Base-by-base conservation (phyloP, 1,284 basidiomycete species). In the Ustilago loliicola region DNA sequence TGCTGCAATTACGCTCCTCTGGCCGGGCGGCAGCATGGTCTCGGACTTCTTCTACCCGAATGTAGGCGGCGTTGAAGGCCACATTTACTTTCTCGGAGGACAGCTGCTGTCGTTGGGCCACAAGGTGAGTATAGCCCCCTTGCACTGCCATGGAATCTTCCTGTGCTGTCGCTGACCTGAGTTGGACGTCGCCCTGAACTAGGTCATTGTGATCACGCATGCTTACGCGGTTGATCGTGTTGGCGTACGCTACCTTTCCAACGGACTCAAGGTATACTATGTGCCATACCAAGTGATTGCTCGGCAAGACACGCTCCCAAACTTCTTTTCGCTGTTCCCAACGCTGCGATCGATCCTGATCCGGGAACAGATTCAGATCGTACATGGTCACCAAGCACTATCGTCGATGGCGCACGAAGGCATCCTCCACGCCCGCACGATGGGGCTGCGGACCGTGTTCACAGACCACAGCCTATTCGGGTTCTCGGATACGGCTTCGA, bases 381-480 rank as follows among this genome's bases (percentile, higher is more conserved):
- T 99, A 1, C 97, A 99, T 81, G 94, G 93, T 0, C 97, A 99
- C 80, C 96, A 94, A 2, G 92, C 93, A 53, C 89, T 99, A 2
- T 94, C 93, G 1, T 92, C 93, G 0, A 89, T 98, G 57, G 96
- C 93, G 0, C 94, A 98, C 82, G 97, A 99, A 88, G 94, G 91
- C 11, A 92, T 98, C 64, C 87, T 98, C 32, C 95, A 98, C 83
- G 91, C 94, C 0, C 85, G 85, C 65, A 77, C 73, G 17, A 67
- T 86, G 58, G 86, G 87, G 0, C 89, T 96, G 13, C 90, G 93
- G 23, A 94, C 94, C 0, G 93, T 97, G 10, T 98, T 99, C 86
- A 98, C 97, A 1, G 97, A 99, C 87, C 97, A 99, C 84, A 95
- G 93, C 79, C 88, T 99, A 27, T 99, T 98, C 81, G 95, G 94